These are phyloP conservation scores for Adansonia digitata DNA, from an alignment of 345 rosid genomes.

Conservation along the genomic window DNA sequence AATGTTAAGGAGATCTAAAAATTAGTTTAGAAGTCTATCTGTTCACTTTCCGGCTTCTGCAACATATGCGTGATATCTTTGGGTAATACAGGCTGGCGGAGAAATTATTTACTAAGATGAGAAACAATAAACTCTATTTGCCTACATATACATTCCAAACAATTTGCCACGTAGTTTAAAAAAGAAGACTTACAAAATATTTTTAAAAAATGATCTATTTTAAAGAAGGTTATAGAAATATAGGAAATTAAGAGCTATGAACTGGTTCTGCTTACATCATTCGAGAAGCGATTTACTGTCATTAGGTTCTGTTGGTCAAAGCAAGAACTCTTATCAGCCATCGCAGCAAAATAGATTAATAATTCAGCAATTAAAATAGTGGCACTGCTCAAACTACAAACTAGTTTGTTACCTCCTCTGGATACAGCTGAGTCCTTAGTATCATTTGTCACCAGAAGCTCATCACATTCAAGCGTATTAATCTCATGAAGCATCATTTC, in stretches of 20 bases:
- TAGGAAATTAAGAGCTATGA: background rate
- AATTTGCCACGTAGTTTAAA: background rate
- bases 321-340: conserved; percentile 40
- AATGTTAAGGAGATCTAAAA: background rate
- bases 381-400: background rate
- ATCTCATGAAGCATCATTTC: conserved; percentile 78
- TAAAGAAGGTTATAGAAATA: background rate
- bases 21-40: background rate
- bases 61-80: background rate
- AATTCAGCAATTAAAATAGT: conserved; percentile 5
- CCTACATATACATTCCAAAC: background rate
- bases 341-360: conserved; percentile 10
- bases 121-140: background rate
- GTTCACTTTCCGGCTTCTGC: background rate
- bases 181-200: background rate
- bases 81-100: background rate
- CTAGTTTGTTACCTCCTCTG: conserved; percentile 39
- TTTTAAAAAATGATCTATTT: background rate
- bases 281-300: conserved; percentile 25
- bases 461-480: conserved; percentile 98
- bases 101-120: background rate
- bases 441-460: conserved; percentile 58
- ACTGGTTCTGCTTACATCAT: conserved; percentile 41
- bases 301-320: conserved; percentile 38
- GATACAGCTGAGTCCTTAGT: conserved; percentile 29